Conservation (phyloP, 2,329 filamentous ascomycete genomes). For the Pseudogymnoascus pannorum region DNA sequence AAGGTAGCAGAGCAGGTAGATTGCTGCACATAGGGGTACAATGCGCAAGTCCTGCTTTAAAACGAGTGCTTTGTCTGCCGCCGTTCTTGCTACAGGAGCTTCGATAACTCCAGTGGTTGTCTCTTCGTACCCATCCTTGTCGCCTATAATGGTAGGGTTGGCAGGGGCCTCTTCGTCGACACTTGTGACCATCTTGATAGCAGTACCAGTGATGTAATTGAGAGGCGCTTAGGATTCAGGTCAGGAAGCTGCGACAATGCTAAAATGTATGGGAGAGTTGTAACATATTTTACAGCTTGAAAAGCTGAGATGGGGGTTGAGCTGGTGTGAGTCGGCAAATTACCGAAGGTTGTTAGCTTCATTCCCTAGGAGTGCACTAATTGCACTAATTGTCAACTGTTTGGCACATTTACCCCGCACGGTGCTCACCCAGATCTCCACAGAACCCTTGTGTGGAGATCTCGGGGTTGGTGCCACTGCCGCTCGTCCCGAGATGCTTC, state of each 20-base stretch:
- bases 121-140: neutral
- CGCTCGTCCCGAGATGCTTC: too few species aligned
- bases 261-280: neutral
- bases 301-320: neutral
- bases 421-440: too few species aligned
- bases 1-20: slow-evolving; percentile 4
- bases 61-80: slow-evolving; percentile 22
- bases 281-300: neutral
- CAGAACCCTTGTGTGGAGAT: too few species aligned
- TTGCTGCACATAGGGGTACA: neutral
- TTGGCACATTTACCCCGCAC: too few species aligned
- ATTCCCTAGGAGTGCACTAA: too few species aligned
- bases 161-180: neutral
- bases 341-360: too few species aligned
- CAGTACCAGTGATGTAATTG: neutral
- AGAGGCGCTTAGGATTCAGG: neutral
- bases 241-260: neutral
- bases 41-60: neutral
- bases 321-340: too few species aligned
- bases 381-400: too few species aligned
- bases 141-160: neutral
- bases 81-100: slow-evolving; percentile 23
- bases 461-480: too few species aligned
- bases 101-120: neutral
- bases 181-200: neutral